Conservation (phyloP, 768 basidiomycete species). For the Gyrodon lividus region DNA sequence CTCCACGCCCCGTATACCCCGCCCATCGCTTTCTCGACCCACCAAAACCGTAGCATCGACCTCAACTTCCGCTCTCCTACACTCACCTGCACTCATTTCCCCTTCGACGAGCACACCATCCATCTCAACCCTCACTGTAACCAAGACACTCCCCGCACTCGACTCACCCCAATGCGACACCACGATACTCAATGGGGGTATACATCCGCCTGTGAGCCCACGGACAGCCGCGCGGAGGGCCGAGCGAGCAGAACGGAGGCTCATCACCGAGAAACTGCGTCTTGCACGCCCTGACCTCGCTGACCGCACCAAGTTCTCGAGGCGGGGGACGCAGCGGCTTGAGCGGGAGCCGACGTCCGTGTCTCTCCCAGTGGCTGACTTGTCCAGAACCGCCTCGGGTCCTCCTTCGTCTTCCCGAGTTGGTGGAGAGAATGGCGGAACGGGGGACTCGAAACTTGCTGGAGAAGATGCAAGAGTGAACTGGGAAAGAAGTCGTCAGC, state of each 20-base stretch:
- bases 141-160: background rate
- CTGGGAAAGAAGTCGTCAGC: constrained; percentile 26
- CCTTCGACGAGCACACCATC: background rate
- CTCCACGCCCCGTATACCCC: background rate
- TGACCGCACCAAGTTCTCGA: constrained; percentile 26
- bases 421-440: background rate
- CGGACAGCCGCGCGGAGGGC: constrained; percentile 20
- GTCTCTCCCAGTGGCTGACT: background rate
- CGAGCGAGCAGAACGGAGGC: constrained; percentile 19
- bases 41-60: background rate
- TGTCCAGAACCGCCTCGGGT: background rate
- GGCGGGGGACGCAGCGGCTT: constrained; percentile 5
- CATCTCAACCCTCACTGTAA: background rate
- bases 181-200: background rate
- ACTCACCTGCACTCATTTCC: background rate
- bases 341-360: background rate
- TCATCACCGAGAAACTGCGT: constrained; percentile 40
- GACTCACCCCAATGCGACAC: background rate
- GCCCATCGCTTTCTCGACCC: background rate
- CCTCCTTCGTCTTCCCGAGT: background rate
- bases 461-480: constrained; percentile 19
- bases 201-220: constrained; percentile 10
- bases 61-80: constrained; percentile 6
- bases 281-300: constrained; percentile 45
- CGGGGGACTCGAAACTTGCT: background rate